These are phyloP conservation scores for Candida ponderosae DNA, from an alignment of 805 yeast species.

Conservation along the genomic window DNA sequence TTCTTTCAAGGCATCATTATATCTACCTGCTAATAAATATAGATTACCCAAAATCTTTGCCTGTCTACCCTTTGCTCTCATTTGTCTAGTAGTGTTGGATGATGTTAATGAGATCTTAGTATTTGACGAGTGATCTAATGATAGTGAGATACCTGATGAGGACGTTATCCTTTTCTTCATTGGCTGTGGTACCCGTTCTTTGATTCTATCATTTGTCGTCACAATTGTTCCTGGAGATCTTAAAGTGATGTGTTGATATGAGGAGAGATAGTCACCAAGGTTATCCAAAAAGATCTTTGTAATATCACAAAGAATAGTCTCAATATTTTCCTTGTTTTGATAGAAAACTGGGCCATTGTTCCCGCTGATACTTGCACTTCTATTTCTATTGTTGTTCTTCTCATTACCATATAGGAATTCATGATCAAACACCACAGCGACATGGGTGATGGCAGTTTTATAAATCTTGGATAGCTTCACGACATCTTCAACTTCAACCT, in stretches of 20 bases:
- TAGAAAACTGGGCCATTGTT: constrained; percentile 5
- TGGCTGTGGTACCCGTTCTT: constrained; percentile 25
- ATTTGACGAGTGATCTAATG: constrained; percentile 24
- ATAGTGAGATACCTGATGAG: constrained; percentile 15
- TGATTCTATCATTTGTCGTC: constrained; percentile 33
- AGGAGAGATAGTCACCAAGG: constrained; percentile 60
- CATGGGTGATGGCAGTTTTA: constrained; percentile 49
- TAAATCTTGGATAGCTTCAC: constrained; percentile 34
- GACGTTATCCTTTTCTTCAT: constrained; percentile 33
- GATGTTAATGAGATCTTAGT: constrained; percentile 24
- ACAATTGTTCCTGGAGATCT: constrained; percentile 71
- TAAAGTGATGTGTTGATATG: constrained; percentile 72
- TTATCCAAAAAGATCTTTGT: constrained; percentile 54
- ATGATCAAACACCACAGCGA: constrained; percentile 41
- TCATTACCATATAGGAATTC: neutral
- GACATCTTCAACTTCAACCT: constrained; percentile 20
- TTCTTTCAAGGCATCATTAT: constrained; percentile 59
- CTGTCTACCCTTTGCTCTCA: constrained; percentile 63
- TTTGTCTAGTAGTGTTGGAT: constrained; percentile 25
- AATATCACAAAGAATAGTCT: constrained; percentile 68
- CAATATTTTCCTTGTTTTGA: constrained; percentile 26
- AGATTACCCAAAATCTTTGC: constrained; percentile 70
- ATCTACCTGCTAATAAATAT: constrained; percentile 72
- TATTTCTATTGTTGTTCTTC: neutral
- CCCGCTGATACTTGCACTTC: neutral